A percentile compares a stretch with the other conserved stretches of the same genome.
These are phyloP conservation scores for Periconia digitata DNA, from an alignment of 2,329 filamentous ascomycete species.

Conservation along the genomic window DNA sequence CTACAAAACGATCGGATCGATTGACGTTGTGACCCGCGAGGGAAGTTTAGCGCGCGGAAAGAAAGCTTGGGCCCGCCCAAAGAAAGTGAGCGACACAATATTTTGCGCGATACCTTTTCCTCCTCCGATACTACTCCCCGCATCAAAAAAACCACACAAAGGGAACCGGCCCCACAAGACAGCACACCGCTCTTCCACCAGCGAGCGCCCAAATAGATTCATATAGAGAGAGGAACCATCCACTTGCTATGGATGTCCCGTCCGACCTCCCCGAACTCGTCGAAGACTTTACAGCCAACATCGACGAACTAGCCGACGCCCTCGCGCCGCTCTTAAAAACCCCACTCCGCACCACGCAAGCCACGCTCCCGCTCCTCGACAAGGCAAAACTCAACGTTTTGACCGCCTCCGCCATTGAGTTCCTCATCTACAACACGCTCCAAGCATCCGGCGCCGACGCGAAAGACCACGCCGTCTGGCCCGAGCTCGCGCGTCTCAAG, in stretches of 20 bases:
- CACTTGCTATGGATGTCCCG: conserved; percentile 59
- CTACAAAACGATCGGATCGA: neutral
- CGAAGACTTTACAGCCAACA: conserved; percentile 72
- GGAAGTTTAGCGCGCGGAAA: conserved; percentile 8
- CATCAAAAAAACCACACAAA: neutral
- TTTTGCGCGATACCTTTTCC: neutral
- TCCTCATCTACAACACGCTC: conserved; percentile 81
- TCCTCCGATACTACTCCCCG: neutral
- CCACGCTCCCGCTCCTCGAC: conserved; percentile 86
- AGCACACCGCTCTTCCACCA: no score
- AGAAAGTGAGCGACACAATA: conserved; percentile 5
- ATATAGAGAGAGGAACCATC: neutral
- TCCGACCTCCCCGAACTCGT: conserved; percentile 66
- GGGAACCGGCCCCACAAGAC: no score
- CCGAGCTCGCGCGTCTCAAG: conserved; percentile 81
- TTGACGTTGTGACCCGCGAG: conserved; percentile 2
- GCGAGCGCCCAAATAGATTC: neutral
- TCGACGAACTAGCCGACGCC: conserved; percentile 75
- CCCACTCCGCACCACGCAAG: conserved; percentile 66
- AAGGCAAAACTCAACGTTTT: conserved; percentile 93
- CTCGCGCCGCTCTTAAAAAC: conserved; percentile 72
- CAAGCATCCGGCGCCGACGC: conserved; percentile 76
- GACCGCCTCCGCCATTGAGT: conserved; percentile 85
- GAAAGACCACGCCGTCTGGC: conserved; percentile 82
- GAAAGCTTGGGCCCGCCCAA: conserved; percentile 9